Evolutionary conservation across 2,329 filamentous ascomycete species (phyloP).

Genomic region (Cercospora beticola): DNA sequence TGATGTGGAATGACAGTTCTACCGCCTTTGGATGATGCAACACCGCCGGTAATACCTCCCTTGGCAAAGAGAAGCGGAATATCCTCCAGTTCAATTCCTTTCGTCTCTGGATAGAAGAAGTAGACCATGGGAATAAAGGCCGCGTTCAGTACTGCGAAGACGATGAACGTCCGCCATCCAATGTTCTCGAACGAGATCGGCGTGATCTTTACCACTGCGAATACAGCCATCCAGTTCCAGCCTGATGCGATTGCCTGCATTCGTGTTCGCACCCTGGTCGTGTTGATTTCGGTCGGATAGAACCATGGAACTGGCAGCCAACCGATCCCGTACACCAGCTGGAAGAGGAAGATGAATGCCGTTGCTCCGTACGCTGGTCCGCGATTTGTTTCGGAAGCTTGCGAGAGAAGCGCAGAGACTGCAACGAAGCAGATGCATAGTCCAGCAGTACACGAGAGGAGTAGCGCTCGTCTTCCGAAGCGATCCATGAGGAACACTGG

Average conservation of each 20-base stretch:
- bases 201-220: constrained; percentile 37
- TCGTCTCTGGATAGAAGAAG: constrained; percentile 25
- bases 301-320: constrained; percentile 38
- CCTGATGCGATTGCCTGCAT: constrained; percentile 3
- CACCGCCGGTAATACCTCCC: neutral
- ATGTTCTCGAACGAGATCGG: constrained; percentile 16
- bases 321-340: constrained; percentile 66
- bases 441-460: constrained; percentile 45
- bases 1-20: constrained; percentile 18
- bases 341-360: constrained; percentile 67
- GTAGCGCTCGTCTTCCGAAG: constrained; percentile 51
- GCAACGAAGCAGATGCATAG: constrained; percentile 57
- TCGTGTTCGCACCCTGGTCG: constrained; percentile 4
- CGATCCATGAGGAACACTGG: constrained; percentile 63
- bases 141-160: constrained; percentile 18
- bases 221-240: constrained; percentile 20
- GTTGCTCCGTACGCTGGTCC: constrained; percentile 48
- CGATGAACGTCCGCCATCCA: constrained; percentile 16
- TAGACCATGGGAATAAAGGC: constrained; percentile 6
- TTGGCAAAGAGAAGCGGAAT: neutral
- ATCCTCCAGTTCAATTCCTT: constrained; percentile 7
- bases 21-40: constrained; percentile 18
- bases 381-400: constrained; percentile 26
- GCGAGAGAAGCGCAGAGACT: constrained; percentile 43
- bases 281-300: constrained; percentile 41